These are phyloP conservation scores for Diddensiella santjacobensis DNA, from an alignment of 805 yeast species.

Conservation along the genomic window DNA sequence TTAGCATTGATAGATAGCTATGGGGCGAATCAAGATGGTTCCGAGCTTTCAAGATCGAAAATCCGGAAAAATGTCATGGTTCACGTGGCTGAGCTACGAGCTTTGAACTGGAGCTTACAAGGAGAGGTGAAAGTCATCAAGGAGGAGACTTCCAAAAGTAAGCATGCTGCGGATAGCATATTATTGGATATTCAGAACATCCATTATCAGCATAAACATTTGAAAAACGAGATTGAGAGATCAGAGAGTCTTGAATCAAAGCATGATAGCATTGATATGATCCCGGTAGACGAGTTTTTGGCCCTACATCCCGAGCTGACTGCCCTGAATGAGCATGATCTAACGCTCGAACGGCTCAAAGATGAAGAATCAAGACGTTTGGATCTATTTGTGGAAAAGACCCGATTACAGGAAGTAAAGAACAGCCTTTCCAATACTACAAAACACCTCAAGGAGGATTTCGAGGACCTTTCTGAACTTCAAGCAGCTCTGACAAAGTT, in stretches of 20 bases:
- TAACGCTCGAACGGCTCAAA: conserved; percentile 24
- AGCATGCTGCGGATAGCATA: conserved; percentile 19
- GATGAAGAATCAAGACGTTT: conserved; percentile 26
- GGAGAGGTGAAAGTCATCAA: conserved; percentile 17
- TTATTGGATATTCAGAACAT: conserved; percentile 27
- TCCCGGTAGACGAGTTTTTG: conserved; percentile 22
- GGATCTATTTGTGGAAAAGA: conserved; percentile 22
- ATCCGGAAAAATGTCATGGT: conserved; percentile 16
- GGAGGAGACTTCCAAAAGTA: conserved; percentile 19
- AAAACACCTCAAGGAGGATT: conserved; percentile 18
- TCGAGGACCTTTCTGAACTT: conserved; percentile 15
- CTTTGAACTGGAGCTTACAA: conserved; percentile 21
- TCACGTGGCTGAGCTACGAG: conserved; percentile 17
- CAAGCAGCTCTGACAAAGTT: conserved; percentile 13
- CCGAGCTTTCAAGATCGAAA: conserved; percentile 1
- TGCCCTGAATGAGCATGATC: conserved; percentile 16
- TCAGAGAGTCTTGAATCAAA: conserved; percentile 18
- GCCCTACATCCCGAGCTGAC: conserved; percentile 20
- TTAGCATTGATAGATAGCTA: conserved; percentile 1
- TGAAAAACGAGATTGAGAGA: conserved; percentile 21
- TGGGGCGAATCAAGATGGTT: conserved; percentile 4
- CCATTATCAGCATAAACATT: conserved; percentile 26
- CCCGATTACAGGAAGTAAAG: conserved; percentile 18
- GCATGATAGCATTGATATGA: conserved; percentile 22
- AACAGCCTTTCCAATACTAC: conserved; percentile 14